Percentiles rank a stretch among this genome's conserved stretches.
Conservation (phyloP, 129 eudicot species). For the Centrapalus pauciflorus region DNA sequence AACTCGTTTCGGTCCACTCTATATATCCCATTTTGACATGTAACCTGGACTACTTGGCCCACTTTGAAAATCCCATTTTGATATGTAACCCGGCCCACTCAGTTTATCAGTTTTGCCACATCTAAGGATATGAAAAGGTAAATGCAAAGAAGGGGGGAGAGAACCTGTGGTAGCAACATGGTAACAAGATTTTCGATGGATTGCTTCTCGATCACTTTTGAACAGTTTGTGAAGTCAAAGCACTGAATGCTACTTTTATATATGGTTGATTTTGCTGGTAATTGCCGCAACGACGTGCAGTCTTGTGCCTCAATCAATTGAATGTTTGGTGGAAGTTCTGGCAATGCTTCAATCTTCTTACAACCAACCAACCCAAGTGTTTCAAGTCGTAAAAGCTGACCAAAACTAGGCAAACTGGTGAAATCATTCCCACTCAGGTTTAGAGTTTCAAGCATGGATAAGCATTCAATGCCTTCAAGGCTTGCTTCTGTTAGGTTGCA, state of each 20-base stretch:
- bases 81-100: too few species aligned
- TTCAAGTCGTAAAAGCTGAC: neutral
- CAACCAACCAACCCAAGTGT: neutral
- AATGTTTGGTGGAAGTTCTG: slow-evolving; percentile 20
- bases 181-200: slow-evolving; percentile 25
- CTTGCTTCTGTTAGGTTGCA: neutral
- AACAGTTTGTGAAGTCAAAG: slow-evolving; percentile 25
- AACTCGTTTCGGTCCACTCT: too few species aligned
- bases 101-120: too few species aligned
- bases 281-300: slow-evolving; percentile 23
- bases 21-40: too few species aligned
- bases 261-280: slow-evolving; percentile 11
- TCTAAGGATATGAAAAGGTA: too few species aligned
- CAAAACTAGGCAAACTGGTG: slow-evolving; percentile 10
- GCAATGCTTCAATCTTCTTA: neutral
- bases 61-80: too few species aligned
- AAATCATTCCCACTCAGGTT: neutral
- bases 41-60: too few species aligned
- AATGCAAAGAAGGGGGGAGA: neutral
- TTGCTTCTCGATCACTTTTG: slow-evolving; percentile 26
- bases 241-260: slow-evolving; percentile 22
- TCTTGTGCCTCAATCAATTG: slow-evolving; percentile 32
- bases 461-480: neutral
- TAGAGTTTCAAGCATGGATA: neutral
- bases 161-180: slow-evolving; percentile 34